phyloP scores from a whole-genome alignment of 2,329 filamentous ascomycete genomes.

The Chaetothyriales sp. region DNA sequence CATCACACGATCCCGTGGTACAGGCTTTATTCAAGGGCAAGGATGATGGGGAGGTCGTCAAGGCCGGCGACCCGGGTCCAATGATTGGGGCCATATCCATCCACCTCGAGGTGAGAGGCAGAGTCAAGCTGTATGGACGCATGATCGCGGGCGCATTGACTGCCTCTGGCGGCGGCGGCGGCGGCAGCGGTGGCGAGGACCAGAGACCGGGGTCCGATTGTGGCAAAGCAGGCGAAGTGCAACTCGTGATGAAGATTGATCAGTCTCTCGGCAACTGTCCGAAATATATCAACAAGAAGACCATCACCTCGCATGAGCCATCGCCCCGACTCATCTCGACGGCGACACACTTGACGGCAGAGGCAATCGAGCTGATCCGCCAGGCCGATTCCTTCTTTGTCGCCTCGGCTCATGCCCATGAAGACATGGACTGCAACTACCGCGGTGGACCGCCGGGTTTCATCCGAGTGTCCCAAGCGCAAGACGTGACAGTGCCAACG shows the following conservation, averaged over 20 bases:
- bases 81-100: conserved; percentile 49
- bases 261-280: conserved; percentile 44
- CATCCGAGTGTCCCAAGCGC: conserved; percentile 39
- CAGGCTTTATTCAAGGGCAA: conserved; percentile 41
- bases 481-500: conserved; percentile 33
- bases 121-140: conserved; percentile 58
- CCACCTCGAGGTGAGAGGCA: conserved; percentile 50
- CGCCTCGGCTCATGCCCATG: conserved; percentile 45
- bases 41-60: conserved; percentile 30
- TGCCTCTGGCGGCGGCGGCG: conserved; percentile 20
- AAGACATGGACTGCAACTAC: conserved; percentile 71
- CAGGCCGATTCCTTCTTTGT: conserved; percentile 66
- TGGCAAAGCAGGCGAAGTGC: conserved; percentile 27
- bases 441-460: conserved; percentile 63
- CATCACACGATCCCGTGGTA: conserved; percentile 53
- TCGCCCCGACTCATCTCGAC: conserved; percentile 37
- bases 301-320: conserved; percentile 40
- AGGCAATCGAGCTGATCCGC: conserved; percentile 44
- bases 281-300: conserved; percentile 69
- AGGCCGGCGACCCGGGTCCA: conserved; percentile 23
- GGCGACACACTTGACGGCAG: conserved; percentile 33
- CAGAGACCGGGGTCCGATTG: conserved; percentile 15
- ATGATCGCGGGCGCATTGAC: conserved; percentile 49
- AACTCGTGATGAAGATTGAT: conserved; percentile 53
- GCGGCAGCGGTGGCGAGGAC: no score